These are phyloP conservation scores for Pyrrhoderma lamaoense DNA, from an alignment of 1,284 basidiomycete genomes.

Conservation along the genomic window DNA sequence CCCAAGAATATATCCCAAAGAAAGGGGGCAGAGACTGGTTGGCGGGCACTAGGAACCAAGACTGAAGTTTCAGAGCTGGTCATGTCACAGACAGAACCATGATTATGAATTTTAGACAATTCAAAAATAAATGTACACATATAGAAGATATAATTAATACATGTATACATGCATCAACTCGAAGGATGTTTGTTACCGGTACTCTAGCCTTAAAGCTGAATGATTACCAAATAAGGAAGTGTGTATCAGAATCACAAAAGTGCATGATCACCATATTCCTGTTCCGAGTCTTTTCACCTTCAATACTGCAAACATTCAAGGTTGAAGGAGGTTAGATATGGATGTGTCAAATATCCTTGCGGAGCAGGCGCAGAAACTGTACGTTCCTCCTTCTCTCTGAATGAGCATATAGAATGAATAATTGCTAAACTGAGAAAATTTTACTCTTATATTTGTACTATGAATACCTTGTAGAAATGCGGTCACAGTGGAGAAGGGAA, in stretches of 20 bases:
- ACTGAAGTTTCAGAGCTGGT: constrained; percentile 30
- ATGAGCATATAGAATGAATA: constrained; percentile 17
- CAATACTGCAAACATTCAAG: too few species aligned
- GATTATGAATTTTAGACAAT: too few species aligned
- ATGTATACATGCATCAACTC: too few species aligned
- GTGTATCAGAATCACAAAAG: not conserved
- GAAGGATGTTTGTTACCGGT: too few species aligned
- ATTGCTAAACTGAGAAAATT: constrained; percentile 10
- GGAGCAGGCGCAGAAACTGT: constrained; percentile 63
- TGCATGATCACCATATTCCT: not conserved
- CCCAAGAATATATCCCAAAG: constrained; percentile 51
- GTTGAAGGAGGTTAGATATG: constrained; percentile 35
- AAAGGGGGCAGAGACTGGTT: constrained; percentile 61
- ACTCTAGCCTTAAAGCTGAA: not conserved
- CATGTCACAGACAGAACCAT: too few species aligned
- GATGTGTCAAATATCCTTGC: constrained; percentile 75
- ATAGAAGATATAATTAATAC: too few species aligned
- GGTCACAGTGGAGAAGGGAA: constrained; percentile 68
- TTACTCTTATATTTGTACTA: constrained; percentile 10
- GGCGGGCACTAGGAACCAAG: constrained; percentile 65
- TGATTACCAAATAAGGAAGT: not conserved
- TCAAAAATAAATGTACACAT: too few species aligned
- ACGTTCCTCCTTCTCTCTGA: constrained; percentile 7
- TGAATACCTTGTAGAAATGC: constrained; percentile 45
- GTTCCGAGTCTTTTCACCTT: too few species aligned